These are phyloP conservation scores for Psilocybe mexicana DNA, from an alignment of 1,284 basidiomycete species.

Conservation along the genomic window DNA sequence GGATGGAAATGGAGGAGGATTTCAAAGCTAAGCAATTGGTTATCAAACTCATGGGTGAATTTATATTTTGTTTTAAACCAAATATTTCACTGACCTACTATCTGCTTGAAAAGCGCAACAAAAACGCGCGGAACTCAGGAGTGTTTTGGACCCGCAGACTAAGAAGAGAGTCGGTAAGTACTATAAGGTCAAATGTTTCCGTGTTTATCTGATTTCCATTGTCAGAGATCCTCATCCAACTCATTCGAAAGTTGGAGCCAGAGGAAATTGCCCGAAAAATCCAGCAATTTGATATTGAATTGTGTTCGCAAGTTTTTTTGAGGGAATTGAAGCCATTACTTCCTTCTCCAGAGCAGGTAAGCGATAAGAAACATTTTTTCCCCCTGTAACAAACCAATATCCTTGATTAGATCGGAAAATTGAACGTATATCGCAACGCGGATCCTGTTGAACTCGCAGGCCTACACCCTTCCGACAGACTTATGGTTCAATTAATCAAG, in stretches of 20 bases:
- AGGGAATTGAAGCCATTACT: slow-evolving; percentile 84
- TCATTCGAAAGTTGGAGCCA: slow-evolving; percentile 78
- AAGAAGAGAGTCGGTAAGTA: slow-evolving; percentile 85
- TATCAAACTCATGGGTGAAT: slow-evolving; percentile 74
- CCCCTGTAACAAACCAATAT: slow-evolving; percentile 6
- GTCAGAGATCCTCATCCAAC: slow-evolving; percentile 86
- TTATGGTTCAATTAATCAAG: slow-evolving; percentile 97
- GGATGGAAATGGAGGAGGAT: slow-evolving; percentile 96
- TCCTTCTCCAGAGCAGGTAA: slow-evolving; percentile 86
- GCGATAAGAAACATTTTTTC: slow-evolving; percentile 17
- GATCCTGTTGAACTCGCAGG: slow-evolving; percentile 86
- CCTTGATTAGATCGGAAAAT: slow-evolving; percentile 72
- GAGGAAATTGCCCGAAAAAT: slow-evolving; percentile 86
- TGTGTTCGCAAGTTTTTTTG: slow-evolving; percentile 87
- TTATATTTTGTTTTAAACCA: neutral
- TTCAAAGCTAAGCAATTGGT: slow-evolving; percentile 97
- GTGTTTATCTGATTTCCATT: slow-evolving; percentile 7
- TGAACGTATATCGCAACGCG: slow-evolving; percentile 88
- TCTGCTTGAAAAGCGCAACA: slow-evolving; percentile 56
- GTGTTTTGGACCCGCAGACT: slow-evolving; percentile 88
- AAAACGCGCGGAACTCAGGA: slow-evolving; percentile 83
- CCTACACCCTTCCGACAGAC: slow-evolving; percentile 91
- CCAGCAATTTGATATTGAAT: slow-evolving; percentile 79
- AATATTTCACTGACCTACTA: neutral
- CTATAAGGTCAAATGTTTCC: neutral